Percentiles rank a stretch among this genome's conserved stretches.
Conservation (phyloP, 2,329 filamentous ascomycete species). For the Aspergillus cejpii region DNA sequence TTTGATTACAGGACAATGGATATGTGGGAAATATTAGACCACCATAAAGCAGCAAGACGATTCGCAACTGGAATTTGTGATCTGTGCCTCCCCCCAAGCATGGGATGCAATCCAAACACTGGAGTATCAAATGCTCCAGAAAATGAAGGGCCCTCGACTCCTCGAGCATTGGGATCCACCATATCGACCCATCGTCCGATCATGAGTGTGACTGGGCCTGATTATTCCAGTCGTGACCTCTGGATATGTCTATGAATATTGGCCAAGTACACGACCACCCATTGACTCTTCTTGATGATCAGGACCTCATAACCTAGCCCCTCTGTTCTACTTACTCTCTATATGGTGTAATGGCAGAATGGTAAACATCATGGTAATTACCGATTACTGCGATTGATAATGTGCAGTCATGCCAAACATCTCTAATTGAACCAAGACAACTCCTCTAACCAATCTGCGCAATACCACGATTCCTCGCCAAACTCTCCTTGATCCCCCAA, state of each 20-base stretch:
- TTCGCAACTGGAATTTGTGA: background rate
- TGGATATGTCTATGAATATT: too few relatives aligned
- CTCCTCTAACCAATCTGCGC: background rate
- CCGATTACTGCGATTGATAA: too few relatives aligned
- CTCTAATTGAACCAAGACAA: too few relatives aligned
- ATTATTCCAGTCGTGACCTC: too few relatives aligned
- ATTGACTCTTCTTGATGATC: too few relatives aligned
- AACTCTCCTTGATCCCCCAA: conserved; percentile 59
- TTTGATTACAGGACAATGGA: background rate
- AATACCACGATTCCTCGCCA: conserved; percentile 18
- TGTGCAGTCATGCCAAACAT: too few relatives aligned
- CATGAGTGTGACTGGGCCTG: conserved; percentile 45
- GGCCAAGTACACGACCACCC: too few relatives aligned
- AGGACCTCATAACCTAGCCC: conserved; percentile 41
- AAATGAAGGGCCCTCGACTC: conserved; percentile 30
- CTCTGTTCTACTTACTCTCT: too few relatives aligned
- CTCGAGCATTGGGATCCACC: conserved; percentile 15
- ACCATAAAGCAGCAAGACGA: background rate
- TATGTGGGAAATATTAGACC: background rate
- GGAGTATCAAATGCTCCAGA: conserved; percentile 23
- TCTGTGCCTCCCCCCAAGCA: background rate
- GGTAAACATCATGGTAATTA: too few relatives aligned
- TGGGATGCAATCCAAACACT: background rate
- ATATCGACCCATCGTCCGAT: conserved; percentile 44
- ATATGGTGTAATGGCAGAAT: too few relatives aligned